These are phyloP conservation scores for Fusarium goolgardi DNA, from an alignment of 2,329 filamentous ascomycete species.

Conservation along the genomic window DNA sequence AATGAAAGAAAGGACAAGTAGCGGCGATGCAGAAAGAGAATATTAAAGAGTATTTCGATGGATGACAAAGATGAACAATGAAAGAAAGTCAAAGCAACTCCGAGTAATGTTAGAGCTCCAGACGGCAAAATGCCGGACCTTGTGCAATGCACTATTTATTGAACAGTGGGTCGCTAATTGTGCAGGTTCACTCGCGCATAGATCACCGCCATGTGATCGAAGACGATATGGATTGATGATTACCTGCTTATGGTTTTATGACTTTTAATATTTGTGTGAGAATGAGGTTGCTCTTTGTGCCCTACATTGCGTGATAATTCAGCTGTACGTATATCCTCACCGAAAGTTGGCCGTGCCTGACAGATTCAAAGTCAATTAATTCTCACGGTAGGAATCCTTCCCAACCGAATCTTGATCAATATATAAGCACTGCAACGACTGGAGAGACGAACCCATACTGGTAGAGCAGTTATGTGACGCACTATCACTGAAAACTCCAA, in stretches of 20 bases:
- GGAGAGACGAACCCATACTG: neutral
- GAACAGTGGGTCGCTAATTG: slow-evolving; percentile 20
- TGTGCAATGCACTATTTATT: slow-evolving; percentile 18
- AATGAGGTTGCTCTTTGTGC: too few relatives aligned
- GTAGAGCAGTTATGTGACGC: neutral
- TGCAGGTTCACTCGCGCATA: slow-evolving; percentile 1
- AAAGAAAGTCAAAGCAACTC: slow-evolving; percentile 24
- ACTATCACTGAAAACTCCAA: neutral
- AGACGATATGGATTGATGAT: too few relatives aligned
- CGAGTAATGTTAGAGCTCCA: slow-evolving; percentile 32
- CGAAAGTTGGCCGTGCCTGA: neutral
- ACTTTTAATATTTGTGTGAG: neutral
- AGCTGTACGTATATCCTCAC: neutral
- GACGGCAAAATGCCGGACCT: slow-evolving; percentile 38
- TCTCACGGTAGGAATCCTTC: neutral
- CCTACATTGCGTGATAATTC: too few relatives aligned
- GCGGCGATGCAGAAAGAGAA: slow-evolving; percentile 5
- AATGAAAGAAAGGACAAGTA: slow-evolving; percentile 16
- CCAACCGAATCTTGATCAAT: neutral
- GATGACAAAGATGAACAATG: slow-evolving; percentile 39
- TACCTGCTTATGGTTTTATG: neutral
- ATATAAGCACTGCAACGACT: neutral
- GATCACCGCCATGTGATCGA: too few relatives aligned
- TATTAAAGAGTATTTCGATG: slow-evolving; percentile 31
- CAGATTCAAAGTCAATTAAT: neutral